A percentile compares a stretch with the other conserved stretches of the same genome.
Evolutionary conservation across 176 grass and related monocot species (phyloP).

Genomic region (Saccharum officinarum): DNA sequence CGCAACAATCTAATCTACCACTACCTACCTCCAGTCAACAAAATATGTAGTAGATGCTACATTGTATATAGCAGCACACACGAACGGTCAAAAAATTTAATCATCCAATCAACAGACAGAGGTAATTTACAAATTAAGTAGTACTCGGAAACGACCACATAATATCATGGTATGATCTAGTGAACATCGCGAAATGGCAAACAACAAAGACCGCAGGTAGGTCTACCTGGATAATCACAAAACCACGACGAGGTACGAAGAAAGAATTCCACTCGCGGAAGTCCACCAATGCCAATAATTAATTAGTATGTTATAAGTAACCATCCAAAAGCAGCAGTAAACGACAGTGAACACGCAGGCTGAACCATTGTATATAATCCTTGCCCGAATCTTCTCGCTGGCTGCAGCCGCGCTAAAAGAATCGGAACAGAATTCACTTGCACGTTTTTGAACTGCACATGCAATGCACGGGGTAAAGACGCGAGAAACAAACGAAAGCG

Average conservation of each 20-base stretch:
- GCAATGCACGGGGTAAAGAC: not conserved
- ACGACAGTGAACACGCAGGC: not conserved
- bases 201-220: not conserved
- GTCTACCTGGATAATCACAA: not conserved
- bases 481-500: not conserved
- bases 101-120: too few relatives aligned
- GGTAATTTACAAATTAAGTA: too few relatives aligned
- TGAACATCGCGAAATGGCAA: not conserved
- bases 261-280: too few relatives aligned
- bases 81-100: too few relatives aligned
- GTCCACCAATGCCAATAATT: too few relatives aligned
- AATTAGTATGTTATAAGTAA: not conserved
- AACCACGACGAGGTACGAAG: not conserved
- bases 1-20: too few relatives aligned
- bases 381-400: not conserved
- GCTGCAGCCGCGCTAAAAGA: not conserved
- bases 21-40: too few relatives aligned
- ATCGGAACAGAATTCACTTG: not conserved
- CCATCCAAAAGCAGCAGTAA: not conserved
- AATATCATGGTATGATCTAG: too few relatives aligned
- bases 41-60: too few relatives aligned
- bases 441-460: not conserved
- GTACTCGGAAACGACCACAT: too few relatives aligned
- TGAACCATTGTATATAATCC: not conserved
- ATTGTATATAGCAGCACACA: too few relatives aligned